A percentile compares a stretch with the other conserved stretches of the same genome.
These are phyloP conservation scores for Henckelia pumila DNA, from an alignment of 257 asterid species.

Conservation along the genomic window DNA sequence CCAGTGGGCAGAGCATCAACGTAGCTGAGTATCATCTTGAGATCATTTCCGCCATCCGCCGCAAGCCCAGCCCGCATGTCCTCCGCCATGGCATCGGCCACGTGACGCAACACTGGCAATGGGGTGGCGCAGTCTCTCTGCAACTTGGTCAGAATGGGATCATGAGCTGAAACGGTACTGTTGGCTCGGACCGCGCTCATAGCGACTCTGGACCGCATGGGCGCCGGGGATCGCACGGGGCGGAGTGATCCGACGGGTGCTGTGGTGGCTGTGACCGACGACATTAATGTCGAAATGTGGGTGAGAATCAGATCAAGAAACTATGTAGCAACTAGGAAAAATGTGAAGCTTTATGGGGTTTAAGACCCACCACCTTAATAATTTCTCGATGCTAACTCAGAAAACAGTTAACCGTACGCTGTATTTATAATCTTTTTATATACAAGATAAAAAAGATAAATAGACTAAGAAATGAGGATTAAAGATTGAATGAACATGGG, in stretches of 20 bases:
- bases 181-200: slow-evolving; percentile 43
- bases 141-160: slow-evolving; percentile 57
- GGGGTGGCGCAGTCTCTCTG: slow-evolving; percentile 73
- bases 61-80: slow-evolving; percentile 77
- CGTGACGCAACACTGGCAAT: slow-evolving; percentile 65
- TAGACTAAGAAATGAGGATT: too few species aligned
- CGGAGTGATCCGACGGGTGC: slow-evolving; percentile 43
- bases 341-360: slow-evolving; percentile 26
- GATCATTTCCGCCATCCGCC: slow-evolving; percentile 61
- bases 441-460: too few species aligned
- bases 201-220: slow-evolving; percentile 33
- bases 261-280: slow-evolving; percentile 46
- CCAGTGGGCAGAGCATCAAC: slow-evolving; percentile 73
- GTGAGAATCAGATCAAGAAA: slow-evolving; percentile 30
- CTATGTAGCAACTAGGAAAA: too few species aligned
- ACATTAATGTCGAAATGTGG: slow-evolving; percentile 31
- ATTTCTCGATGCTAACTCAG: too few species aligned
- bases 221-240: slow-evolving; percentile 27
- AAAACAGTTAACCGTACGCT: too few species aligned
- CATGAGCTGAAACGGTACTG: slow-evolving; percentile 29
- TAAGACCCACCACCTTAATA: too few species aligned
- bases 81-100: slow-evolving; percentile 67
- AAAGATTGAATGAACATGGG: too few species aligned
- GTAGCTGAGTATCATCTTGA: slow-evolving; percentile 79
- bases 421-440: too few species aligned